Evolutionary conservation across 2,329 filamentous ascomycete genomes (phyloP), one percentile per base, ranked within the genome.

Genomic region (Fusarium bactridioides): DNA sequence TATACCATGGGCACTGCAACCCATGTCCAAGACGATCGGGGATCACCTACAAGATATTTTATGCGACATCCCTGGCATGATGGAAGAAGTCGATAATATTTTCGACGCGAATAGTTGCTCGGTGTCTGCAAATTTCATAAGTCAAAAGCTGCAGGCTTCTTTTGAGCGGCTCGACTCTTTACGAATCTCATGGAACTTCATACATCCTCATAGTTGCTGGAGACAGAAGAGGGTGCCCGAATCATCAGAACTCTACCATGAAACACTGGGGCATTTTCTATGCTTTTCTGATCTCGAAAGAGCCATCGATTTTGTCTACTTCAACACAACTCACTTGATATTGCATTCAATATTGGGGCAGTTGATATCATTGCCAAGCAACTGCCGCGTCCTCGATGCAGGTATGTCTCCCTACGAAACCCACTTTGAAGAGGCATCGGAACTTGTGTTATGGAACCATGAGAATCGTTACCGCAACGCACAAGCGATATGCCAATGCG

Each of bases 91-190:
- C 5, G 47, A 60, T 35, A 10, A 10, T 9, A 3, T 55, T 33
- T 18, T 6, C 6, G 10, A 10, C 0, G 2, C 13, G 15, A 15
- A 10, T 1, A 15, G 23, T 5, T 11, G 2, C 29, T 7, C 8
- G 2, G 3, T 12, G 10, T 25, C 18, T 21, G 15, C 19, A 25
- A 35, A 4, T 3, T 4, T 35, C 21, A 7, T 35, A 21, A 25
- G n/a, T 5, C 29, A 47, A 11, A 55, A 33, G 19, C n/a, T 60
- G 7, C 25, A 10, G 3, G 23, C 18, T n/a, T 11, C 35, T 11
- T 60, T 55, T 4, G 10, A 60, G 18, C 18, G 9, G 15, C 47
- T 60, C 5, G 12, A 23, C 11, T 23, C n/a, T 33, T 21, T 60
- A 6, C 47, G 47, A 3, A 41, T 31, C 13, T 41, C 57, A 3